Evolutionary conservation across 495 filamentous ascomycete species (phyloP).

Genomic region (Lepraria neglecta): DNA sequence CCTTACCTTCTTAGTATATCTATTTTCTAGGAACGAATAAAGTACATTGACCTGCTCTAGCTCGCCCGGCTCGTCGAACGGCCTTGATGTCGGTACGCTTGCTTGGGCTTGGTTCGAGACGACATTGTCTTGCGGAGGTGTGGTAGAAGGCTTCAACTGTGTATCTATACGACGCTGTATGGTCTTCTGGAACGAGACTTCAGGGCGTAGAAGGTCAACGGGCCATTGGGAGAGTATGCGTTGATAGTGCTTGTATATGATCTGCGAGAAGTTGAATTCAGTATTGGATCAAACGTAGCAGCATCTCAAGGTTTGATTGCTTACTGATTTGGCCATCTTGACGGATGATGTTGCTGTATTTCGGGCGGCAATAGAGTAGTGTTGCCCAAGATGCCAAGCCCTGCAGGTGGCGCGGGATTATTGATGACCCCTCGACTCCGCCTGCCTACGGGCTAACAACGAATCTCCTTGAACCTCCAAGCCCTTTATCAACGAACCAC

Average conservation of each 20-base stretch:
- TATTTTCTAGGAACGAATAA: slow-evolving; percentile 66
- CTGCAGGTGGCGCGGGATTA: slow-evolving; percentile 9
- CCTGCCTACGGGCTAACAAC: slow-evolving; percentile 12
- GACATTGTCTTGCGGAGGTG: slow-evolving; percentile 18
- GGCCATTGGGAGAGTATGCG: slow-evolving; percentile 74
- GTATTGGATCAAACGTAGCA: neutral
- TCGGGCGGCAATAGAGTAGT: slow-evolving; percentile 1
- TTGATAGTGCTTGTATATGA: slow-evolving; percentile 50
- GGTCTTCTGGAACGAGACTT: slow-evolving; percentile 64
- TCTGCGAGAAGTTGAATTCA: slow-evolving; percentile 27
- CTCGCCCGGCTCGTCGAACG: slow-evolving; percentile 36
- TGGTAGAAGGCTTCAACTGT: slow-evolving; percentile 21
- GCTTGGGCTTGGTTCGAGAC: slow-evolving; percentile 26
- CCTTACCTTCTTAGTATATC: slow-evolving; percentile 56
- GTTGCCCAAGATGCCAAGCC: slow-evolving; percentile 15
- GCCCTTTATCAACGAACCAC: slow-evolving; percentile 1
- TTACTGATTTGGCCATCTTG: slow-evolving; percentile 22
- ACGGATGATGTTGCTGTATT: neutral
- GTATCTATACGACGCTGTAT: slow-evolving; percentile 56
- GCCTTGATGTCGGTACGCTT: slow-evolving; percentile 22
- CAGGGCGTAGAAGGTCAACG: slow-evolving; percentile 67
- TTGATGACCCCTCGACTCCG: slow-evolving; percentile 16
- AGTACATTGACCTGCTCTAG: slow-evolving; percentile 61
- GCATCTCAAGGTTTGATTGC: neutral
- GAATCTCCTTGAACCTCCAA: slow-evolving; percentile 12